These are phyloP conservation scores for Xylaria polymorpha DNA, from an alignment of 2,329 filamentous ascomycete species.

Conservation along the genomic window DNA sequence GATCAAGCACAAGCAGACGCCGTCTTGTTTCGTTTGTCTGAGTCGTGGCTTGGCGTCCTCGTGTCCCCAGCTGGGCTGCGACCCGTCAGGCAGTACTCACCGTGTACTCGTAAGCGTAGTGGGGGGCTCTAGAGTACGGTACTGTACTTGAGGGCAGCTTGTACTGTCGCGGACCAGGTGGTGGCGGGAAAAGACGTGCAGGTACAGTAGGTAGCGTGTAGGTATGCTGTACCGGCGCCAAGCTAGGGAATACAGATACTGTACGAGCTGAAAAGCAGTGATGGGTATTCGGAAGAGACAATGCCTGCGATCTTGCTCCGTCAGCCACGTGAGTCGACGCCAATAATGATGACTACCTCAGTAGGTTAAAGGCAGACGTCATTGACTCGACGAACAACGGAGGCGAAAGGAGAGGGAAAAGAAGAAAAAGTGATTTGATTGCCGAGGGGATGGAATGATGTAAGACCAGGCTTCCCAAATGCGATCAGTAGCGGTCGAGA, in stretches of 20 bases:
- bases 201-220: conserved; percentile 12
- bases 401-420: conserved; percentile 11
- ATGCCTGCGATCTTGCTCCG: conserved; percentile 31
- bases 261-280: conserved; percentile 35
- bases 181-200: conserved; percentile 23
- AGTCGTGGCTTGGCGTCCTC: conserved; percentile 26
- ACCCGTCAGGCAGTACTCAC: conserved; percentile 26
- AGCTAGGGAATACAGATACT: conserved; percentile 34
- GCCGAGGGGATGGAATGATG: conserved; percentile 33
- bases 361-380: conserved; percentile 9
- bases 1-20: conserved; percentile 18
- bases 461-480: conserved; percentile 31
- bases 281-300: conserved; percentile 24
- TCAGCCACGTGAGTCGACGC: conserved; percentile 37
- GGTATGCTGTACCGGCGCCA: conserved; percentile 31
- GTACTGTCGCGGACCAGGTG: conserved; percentile 29
- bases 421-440: conserved; percentile 20
- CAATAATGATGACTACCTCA: conserved; percentile 22
- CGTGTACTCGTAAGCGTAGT: conserved; percentile 32
- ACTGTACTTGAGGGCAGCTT: conserved; percentile 24
- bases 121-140: conserved; percentile 21
- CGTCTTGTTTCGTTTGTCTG: conserved; percentile 28
- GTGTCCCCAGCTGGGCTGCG: conserved; percentile 20
- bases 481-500: conserved; percentile 23
- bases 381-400: conserved; percentile 4